Evolutionary conservation across 371 early-diverging fungal genomes (phyloP).

Genomic region (Quaeritorhiza haematococci): DNA sequence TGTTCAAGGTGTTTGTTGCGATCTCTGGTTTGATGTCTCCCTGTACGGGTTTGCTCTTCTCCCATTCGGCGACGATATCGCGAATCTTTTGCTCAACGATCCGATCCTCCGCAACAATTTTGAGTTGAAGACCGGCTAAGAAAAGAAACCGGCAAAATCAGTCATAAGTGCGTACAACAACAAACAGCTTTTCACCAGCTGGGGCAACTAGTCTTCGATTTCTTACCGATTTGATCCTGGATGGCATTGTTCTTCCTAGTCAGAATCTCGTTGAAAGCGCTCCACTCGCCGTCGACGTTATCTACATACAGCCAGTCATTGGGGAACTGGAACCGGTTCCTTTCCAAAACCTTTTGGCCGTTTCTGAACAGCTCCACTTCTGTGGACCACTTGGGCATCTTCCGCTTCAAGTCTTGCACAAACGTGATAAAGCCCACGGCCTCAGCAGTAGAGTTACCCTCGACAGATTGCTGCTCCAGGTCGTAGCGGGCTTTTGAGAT

Average conservation of each 20-base stretch:
- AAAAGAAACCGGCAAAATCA: background rate
- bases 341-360: constrained; percentile 90
- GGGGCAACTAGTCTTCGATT: background rate
- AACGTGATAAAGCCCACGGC: constrained; percentile 93
- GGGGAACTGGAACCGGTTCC: constrained; percentile 91
- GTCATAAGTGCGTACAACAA: constrained; percentile 5
- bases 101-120: constrained; percentile 87
- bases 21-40: constrained; percentile 87
- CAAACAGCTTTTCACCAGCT: too few species aligned
- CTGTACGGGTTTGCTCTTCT: constrained; percentile 86
- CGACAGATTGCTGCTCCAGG: constrained; percentile 78
- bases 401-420: constrained; percentile 89
- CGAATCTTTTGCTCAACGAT: constrained; percentile 78
- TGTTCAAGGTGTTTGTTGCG: constrained; percentile 76
- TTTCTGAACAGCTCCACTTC: constrained; percentile 79
- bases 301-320: constrained; percentile 93
- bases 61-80: constrained; percentile 89
- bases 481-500: constrained; percentile 79
- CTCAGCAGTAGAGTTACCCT: constrained; percentile 83
- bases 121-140: constrained; percentile 76
- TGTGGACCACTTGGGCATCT: constrained; percentile 72
- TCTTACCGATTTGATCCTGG: constrained; percentile 80
- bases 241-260: constrained; percentile 86
- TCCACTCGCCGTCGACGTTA: constrained; percentile 96
- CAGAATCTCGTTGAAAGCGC: constrained; percentile 90